Evolutionary conservation across 192 early-diverging fungal genomes (phyloP), one percentile per base, ranked within the genome.

Genomic region (Martensiomyces pterosporus): DNA sequence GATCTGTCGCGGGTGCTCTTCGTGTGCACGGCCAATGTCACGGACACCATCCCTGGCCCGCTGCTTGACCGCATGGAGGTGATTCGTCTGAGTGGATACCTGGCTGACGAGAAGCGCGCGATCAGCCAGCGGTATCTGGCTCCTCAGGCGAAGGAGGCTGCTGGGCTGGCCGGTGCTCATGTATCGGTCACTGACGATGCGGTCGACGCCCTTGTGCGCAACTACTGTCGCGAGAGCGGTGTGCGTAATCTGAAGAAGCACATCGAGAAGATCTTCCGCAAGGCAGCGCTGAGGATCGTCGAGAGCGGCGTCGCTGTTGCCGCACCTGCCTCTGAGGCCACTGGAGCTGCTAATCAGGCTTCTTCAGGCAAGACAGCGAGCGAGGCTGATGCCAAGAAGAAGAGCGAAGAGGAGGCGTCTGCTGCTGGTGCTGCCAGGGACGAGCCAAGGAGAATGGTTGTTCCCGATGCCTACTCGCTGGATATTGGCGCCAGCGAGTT

Each of bases 41-140:
- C 93, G 4, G 97, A 99, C 35, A 99, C 97, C 8, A 99, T 99
- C 32, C 97, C 97, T 4, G 91, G 82, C 7, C 97, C 97, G 32
- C 79, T 99, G n/a, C 77, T 97, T 16, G 97, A 99, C 79, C 88
- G 97, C 42, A 99, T 99, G 97, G 97, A 99, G 67, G 83, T 96
- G 4, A 99, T 99, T 47, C 81, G 86, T 17, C 81, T 99, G 10
- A 92, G 91, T 33, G 97, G 90, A 10, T 92, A 92, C 50, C 73
- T 92, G 52, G 85, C 88, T 3, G 87, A 91, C 55, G 89, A 91
- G 71, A 90, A 90, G 59, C 81, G 91, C 1, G 88, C 92, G n/a
- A 99, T 99, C 66, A 93, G 93, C n/a, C 77, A 82, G 54, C 84
- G 81, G 40, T 99, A 99, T 70, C 69, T 99, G 27, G 82, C 86